A percentile compares a stretch with the other conserved stretches of the same genome.
Conservation (phyloP, 2,329 filamentous ascomycete species). For the Diaporthe humulicola region DNA sequence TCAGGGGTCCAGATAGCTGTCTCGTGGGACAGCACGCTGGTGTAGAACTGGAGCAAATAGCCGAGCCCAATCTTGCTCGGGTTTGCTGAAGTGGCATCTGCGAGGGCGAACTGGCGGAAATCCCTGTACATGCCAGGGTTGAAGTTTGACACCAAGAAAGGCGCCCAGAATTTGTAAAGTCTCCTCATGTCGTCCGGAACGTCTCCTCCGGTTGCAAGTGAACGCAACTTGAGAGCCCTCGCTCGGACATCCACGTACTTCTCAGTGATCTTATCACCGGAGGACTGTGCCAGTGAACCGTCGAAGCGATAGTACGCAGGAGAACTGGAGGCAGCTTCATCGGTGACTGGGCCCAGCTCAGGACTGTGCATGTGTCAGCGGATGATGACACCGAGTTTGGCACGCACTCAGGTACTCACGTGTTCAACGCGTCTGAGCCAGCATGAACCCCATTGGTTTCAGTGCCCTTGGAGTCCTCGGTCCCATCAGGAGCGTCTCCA, state of each 20-base stretch:
- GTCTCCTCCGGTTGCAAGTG: slow-evolving; percentile 50
- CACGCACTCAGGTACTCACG: slow-evolving; percentile 30
- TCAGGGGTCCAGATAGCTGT: slow-evolving; percentile 44
- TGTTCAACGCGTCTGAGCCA: slow-evolving; percentile 14
- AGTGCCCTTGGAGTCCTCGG: slow-evolving; percentile 13
- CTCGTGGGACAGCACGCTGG: slow-evolving; percentile 44
- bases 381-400: neutral
- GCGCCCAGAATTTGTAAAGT: slow-evolving; percentile 81
- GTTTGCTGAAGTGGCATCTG: slow-evolving; percentile 67
- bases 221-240: slow-evolving; percentile 55
- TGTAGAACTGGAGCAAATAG: slow-evolving; percentile 76
- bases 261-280: slow-evolving; percentile 40
- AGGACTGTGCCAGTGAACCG: slow-evolving; percentile 32
- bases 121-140: slow-evolving; percentile 82
- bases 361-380: slow-evolving; percentile 36
- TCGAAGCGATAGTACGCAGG: slow-evolving; percentile 33
- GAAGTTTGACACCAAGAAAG: slow-evolving; percentile 80
- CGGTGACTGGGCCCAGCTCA: slow-evolving; percentile 33
- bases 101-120: slow-evolving; percentile 76
- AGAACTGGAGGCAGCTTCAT: slow-evolving; percentile 28
- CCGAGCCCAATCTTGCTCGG: slow-evolving; percentile 67
- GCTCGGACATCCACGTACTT: slow-evolving; percentile 54
- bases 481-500: slow-evolving; percentile 15
- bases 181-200: slow-evolving; percentile 71
- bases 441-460: slow-evolving; percentile 37